Conservation (phyloP, 345 rosid genomes). For the Lepidium africanum region DNA sequence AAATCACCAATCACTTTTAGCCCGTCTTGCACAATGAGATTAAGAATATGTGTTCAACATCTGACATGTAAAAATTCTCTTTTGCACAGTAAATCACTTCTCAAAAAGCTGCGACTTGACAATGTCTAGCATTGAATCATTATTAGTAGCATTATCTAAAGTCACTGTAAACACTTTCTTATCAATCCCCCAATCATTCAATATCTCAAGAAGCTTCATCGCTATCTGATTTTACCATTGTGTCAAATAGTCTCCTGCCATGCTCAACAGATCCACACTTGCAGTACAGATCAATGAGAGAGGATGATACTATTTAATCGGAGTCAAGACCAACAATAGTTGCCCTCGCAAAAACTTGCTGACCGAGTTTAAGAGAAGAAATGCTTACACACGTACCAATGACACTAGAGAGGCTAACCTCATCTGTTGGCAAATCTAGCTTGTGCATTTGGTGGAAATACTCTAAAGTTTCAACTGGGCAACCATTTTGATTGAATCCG, state of each 20-base stretch:
- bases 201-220: too few relatives aligned
- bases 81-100: too few relatives aligned
- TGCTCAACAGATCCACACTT: conserved; percentile 46
- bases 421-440: conserved; percentile 47
- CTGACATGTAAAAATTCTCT: too few relatives aligned
- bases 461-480: conserved; percentile 57
- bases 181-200: too few relatives aligned
- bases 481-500: conserved; percentile 71
- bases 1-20: too few relatives aligned
- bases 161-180: too few relatives aligned
- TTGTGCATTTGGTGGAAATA: conserved; percentile 57
- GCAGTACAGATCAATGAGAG: conserved; percentile 70
- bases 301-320: conserved; percentile 59
- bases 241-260: conserved; percentile 56
- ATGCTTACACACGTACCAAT: conserved; percentile 66
- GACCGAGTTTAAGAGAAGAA: conserved; percentile 60
- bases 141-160: too few relatives aligned
- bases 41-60: too few relatives aligned
- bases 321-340: conserved; percentile 50
- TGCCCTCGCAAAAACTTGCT: conserved; percentile 70
- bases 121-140: too few relatives aligned
- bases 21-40: too few relatives aligned
- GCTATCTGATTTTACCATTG: conserved; percentile 50
- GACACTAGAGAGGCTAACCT: conserved; percentile 58
- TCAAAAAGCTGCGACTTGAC: too few relatives aligned